A percentile compares a stretch with the other conserved stretches of the same genome.
These are phyloP conservation scores for Huntiella decipiens DNA, from an alignment of 2,329 filamentous ascomycete species.

Conservation along the genomic window DNA sequence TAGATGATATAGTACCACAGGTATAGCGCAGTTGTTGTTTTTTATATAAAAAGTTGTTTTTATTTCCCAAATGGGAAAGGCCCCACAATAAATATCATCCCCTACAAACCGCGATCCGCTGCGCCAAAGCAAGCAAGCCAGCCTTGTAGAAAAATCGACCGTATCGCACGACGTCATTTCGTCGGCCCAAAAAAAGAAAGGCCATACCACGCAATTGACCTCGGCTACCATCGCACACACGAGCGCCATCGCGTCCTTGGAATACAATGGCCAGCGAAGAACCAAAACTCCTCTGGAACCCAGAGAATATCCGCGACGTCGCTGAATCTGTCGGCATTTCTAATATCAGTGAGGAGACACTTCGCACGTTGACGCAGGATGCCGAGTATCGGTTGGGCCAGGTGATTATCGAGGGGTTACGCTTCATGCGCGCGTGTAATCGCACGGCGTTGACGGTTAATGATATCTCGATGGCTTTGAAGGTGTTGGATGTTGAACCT, in stretches of 20 bases:
- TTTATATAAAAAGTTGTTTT: too few species aligned
- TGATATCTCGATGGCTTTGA: conserved; percentile 72
- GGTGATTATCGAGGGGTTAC: conserved; percentile 81
- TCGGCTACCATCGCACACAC: not conserved
- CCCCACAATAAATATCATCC: too few species aligned
- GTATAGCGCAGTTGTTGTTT: not conserved
- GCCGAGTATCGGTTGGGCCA: conserved; percentile 90
- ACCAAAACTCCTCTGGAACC: conserved; percentile 66
- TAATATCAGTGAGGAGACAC: conserved; percentile 64
- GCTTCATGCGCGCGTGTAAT: conserved; percentile 85
- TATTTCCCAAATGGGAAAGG: too few species aligned
- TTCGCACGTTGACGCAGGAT: conserved; percentile 75
- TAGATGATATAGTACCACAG: not conserved
- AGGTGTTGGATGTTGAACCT: conserved; percentile 78
- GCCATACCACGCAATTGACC: too few species aligned
- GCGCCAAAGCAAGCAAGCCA: too few species aligned
- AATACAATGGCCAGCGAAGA: conserved; percentile 10
- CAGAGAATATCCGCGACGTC: conserved; percentile 87
- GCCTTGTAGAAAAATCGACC: too few species aligned
- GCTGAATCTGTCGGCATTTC: conserved; percentile 87
- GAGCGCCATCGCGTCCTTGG: too few species aligned
- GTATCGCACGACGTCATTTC: too few species aligned
- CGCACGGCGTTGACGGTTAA: conserved; percentile 75
- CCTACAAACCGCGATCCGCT: too few species aligned
- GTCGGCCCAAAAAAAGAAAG: too few species aligned